Evolutionary conservation across 495 filamentous ascomycete species (phyloP), one percentile per base, ranked within the genome.

Genomic region (Podospora comata): DNA sequence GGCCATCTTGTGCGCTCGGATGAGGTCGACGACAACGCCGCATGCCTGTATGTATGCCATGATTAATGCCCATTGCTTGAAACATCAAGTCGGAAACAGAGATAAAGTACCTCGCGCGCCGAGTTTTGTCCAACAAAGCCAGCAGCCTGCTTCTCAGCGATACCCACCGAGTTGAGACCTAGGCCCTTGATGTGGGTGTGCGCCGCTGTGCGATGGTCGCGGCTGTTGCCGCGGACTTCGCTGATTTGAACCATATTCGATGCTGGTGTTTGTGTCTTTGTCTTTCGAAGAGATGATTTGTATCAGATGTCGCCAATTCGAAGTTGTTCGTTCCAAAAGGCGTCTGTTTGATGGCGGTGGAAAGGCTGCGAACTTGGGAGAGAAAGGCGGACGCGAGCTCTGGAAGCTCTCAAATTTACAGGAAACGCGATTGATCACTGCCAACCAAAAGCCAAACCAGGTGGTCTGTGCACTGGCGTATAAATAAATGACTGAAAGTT

Each of bases 161-260:
- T 88, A 56, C 94, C 94, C 85, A 96, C 90, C 26, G 85, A 76
- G 64, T 89, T 89, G 65, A 99, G 82, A 20, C 95, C 95, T 19
- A 99, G 85, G 48, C 94, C 94, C 77, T 91, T 95, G 83, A 99
- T 99, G 80, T 99, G 95, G 19, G 95, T 95, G 79, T 99, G 95
- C 67, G 94, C 91, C 48, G 95, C 93, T 27, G 94, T 99, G 73
- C 96, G 88, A 80, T 95, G 93, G 79, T 97, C 93, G 84, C 95
- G 93, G 81, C 90, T 89, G 82, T 92, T 94, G 83, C 91, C 90
- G 83, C 96, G 96, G 73, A 97, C 92, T 84, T 97, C 94, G 80
- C 90, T 93, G 83, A 97, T 96, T 76, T 93, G 91, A 66, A 97
- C 93, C 92, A 96, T 96, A 48, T 48, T 48, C 15, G 39, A 48